A percentile compares a stretch with the other conserved stretches of the same genome.
Conservation (phyloP, 805 yeast species). For the Sporopachydermia lactativora region DNA sequence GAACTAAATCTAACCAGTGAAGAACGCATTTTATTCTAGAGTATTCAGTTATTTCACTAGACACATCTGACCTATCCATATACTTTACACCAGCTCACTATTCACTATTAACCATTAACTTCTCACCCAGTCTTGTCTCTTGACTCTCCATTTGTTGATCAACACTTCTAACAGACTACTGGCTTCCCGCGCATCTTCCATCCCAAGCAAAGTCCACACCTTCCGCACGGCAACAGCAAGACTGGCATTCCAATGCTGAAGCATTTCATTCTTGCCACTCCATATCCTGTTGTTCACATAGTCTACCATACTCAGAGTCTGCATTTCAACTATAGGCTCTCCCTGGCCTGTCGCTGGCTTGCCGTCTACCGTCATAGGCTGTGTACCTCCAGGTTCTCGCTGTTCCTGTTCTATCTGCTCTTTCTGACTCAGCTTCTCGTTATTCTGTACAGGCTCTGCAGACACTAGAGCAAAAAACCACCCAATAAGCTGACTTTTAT, state of each 20-base stretch:
- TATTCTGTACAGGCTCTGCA: not conserved
- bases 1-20: too few species aligned
- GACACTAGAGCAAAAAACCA: not conserved
- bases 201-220: not conserved
- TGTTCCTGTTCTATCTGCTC: not conserved
- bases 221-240: not conserved
- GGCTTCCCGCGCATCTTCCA: not conserved
- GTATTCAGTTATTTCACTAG: too few species aligned
- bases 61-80: too few species aligned
- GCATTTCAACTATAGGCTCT: not conserved
- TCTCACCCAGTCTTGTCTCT: not conserved
- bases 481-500: not conserved
- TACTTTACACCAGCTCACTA: too few species aligned
- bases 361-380: not conserved
- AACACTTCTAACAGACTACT: not conserved
- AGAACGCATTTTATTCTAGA: too few species aligned
- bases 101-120: too few species aligned
- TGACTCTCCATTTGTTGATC: not conserved
- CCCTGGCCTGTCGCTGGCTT: too few species aligned
- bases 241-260: not conserved
- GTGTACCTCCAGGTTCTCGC: not conserved
- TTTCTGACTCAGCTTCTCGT: not conserved
- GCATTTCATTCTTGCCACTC: not conserved
- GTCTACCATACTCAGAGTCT: not conserved
- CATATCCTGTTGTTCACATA: not conserved